A percentile compares a stretch with the other conserved stretches of the same genome.
These are phyloP conservation scores for Zizania palustris DNA, from an alignment of 202 grass and related monocot genomes.

Conservation along the genomic window DNA sequence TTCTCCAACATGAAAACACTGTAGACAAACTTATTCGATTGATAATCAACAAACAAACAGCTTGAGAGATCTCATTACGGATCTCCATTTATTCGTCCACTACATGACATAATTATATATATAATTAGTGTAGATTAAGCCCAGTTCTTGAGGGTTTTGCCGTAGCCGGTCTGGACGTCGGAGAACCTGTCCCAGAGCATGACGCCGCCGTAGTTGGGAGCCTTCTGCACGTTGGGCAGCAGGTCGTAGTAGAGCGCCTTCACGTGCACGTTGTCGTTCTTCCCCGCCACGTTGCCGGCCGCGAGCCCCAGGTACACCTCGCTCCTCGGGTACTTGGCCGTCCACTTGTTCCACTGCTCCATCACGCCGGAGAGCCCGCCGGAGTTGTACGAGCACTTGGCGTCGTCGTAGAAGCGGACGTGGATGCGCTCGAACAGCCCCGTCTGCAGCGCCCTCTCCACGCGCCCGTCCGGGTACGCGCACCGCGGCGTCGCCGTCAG, in stretches of 20 bases:
- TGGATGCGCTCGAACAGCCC: slow-evolving; percentile 25
- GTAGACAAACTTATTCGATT: neutral
- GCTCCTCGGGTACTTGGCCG: slow-evolving; percentile 25
- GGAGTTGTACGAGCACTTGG: slow-evolving; percentile 9
- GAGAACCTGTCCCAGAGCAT: slow-evolving; percentile 40
- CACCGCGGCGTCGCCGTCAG: slow-evolving; percentile 29
- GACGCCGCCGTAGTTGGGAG: neutral
- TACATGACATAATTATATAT: neutral
- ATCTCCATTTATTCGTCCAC: neutral
- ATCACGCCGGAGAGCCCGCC: neutral
- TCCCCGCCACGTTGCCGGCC: neutral
- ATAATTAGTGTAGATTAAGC: slow-evolving; percentile 1
- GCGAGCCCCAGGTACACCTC: neutral
- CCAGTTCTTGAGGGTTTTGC: neutral
- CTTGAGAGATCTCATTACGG: neutral
- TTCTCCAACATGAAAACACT: neutral
- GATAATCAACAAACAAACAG: neutral
- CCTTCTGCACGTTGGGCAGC: slow-evolving; percentile 13
- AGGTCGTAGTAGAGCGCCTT: neutral
- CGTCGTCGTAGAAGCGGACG: slow-evolving; percentile 27
- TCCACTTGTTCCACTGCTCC: slow-evolving; percentile 28
- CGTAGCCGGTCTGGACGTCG: slow-evolving; percentile 10
- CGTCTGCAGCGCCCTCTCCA: slow-evolving; percentile 13
- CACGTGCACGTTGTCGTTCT: neutral
- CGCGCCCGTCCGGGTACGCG: slow-evolving; percentile 10